A percentile compares a stretch with the other conserved stretches of the same genome.
These are phyloP conservation scores for Didymella segeticola DNA, from an alignment of 2,329 filamentous ascomycete genomes.

Conservation along the genomic window DNA sequence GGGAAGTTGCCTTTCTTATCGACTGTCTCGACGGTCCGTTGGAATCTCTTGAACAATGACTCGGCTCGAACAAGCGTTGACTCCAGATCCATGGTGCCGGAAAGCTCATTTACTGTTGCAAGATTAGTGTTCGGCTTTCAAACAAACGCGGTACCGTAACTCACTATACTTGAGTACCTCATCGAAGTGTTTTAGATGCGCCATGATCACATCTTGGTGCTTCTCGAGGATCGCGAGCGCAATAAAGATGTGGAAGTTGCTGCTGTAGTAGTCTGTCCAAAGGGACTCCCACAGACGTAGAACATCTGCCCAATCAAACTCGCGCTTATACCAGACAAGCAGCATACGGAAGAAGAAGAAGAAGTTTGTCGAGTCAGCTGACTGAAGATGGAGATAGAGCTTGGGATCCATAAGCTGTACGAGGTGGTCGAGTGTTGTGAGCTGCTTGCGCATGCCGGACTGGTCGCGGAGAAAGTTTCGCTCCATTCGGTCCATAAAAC, in stretches of 20 bases:
- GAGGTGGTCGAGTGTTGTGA: conserved; percentile 89
- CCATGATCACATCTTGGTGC: conserved; percentile 95
- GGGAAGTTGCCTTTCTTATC: conserved; percentile 93
- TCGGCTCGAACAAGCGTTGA: conserved; percentile 88
- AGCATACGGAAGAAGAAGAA: conserved; percentile 99
- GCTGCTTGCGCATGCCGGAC: conserved; percentile 92
- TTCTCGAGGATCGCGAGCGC: conserved; percentile 94
- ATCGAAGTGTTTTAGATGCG: conserved; percentile 91
- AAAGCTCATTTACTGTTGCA: conserved; percentile 84
- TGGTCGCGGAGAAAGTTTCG: conserved; percentile 95
- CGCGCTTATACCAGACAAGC: conserved; percentile 97
- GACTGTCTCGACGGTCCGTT: conserved; percentile 85
- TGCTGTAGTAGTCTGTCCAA: conserved; percentile 91
- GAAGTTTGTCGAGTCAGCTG: conserved; percentile 95
- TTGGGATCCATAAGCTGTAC: conserved; percentile 97
- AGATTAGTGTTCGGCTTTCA: conserved; percentile 13
- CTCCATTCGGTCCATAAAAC: conserved; percentile 98
- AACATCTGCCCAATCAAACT: conserved; percentile 89
- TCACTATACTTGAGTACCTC: conserved; percentile 95
- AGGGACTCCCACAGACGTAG: conserved; percentile 88
- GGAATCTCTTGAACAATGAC: conserved; percentile 84
- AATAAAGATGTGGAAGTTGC: conserved; percentile 93
- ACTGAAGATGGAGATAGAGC: conserved; percentile 87
- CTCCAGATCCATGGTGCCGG: conserved; percentile 87
- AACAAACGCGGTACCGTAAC: conserved; percentile 34